A percentile compares a stretch with the other conserved stretches of the same genome.
Conservation (phyloP, 192 early-diverging fungal genomes). For the Linderina pennispora region DNA sequence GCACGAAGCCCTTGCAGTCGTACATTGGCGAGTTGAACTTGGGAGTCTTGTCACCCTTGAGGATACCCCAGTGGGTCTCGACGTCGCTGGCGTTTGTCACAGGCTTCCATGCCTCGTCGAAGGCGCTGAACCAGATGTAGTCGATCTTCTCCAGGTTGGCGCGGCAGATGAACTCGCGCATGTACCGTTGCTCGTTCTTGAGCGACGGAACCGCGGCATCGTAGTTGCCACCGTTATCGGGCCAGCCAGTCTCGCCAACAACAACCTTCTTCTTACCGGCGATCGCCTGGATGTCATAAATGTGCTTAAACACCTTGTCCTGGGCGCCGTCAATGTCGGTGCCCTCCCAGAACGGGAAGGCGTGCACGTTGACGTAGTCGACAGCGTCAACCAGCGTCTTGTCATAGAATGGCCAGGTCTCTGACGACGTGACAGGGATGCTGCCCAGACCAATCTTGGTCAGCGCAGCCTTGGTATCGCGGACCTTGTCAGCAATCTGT, state of each 20-base stretch:
- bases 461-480: slow-evolving; percentile 39
- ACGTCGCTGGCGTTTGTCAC: slow-evolving; percentile 47
- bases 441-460: slow-evolving; percentile 24
- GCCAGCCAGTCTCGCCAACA: slow-evolving; percentile 69
- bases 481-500: slow-evolving; percentile 45
- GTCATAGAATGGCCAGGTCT: slow-evolving; percentile 47
- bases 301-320: slow-evolving; percentile 51
- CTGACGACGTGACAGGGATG: slow-evolving; percentile 37
- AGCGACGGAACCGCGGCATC: slow-evolving; percentile 49
- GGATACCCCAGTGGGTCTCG: slow-evolving; percentile 47
- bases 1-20: slow-evolving; percentile 41
- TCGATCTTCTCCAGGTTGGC: slow-evolving; percentile 50
- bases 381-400: slow-evolving; percentile 45
- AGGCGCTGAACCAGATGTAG: slow-evolving; percentile 63
- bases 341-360: slow-evolving; percentile 66
- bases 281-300: slow-evolving; percentile 36
- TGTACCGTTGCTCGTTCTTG: slow-evolving; percentile 55
- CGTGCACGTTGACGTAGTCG: slow-evolving; percentile 58
- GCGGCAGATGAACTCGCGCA: slow-evolving; percentile 54
- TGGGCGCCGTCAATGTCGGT: slow-evolving; percentile 39
- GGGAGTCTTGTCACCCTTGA: slow-evolving; percentile 40
- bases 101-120: slow-evolving; percentile 66
- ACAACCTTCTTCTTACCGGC: slow-evolving; percentile 49
- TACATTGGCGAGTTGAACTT: slow-evolving; percentile 40
- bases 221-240: slow-evolving; percentile 44